Evolutionary conservation across 768 basidiomycete species (phyloP).

Genomic region (Lentinula sp.): DNA sequence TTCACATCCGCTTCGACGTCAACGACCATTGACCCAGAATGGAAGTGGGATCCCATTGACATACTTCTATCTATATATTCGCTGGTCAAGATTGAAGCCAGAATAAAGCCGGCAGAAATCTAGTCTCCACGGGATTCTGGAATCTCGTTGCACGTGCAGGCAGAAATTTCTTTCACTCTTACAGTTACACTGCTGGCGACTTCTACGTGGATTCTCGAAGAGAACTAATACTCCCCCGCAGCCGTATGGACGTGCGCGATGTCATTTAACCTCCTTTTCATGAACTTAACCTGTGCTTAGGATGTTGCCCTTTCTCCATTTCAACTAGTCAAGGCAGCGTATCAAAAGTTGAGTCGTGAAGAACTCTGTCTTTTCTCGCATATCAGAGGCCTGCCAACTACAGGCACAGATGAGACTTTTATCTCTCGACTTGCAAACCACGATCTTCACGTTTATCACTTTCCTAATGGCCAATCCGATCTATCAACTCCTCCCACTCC

Average conservation of each 20-base stretch:
- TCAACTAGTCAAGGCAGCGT: conserved; percentile 57
- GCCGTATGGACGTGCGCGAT: conserved; percentile 23
- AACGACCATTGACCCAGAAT: neutral
- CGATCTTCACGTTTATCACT: conserved; percentile 70
- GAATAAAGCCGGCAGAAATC: too few relatives aligned
- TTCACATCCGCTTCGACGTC: too few relatives aligned
- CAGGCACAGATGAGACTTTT: conserved; percentile 58
- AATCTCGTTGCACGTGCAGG: too few relatives aligned
- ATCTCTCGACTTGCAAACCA: conserved; percentile 68
- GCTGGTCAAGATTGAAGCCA: too few relatives aligned
- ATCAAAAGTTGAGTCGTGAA: conserved; percentile 56
- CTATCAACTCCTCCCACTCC: conserved; percentile 20
- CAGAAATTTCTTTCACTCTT: neutral
- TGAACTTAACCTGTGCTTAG: conserved; percentile 18
- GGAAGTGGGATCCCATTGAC: neutral
- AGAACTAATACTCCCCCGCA: neutral
- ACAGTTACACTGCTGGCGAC: neutral
- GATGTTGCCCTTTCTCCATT: conserved; percentile 14
- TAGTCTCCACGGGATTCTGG: too few relatives aligned
- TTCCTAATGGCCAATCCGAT: conserved; percentile 30
- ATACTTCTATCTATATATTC: too few relatives aligned
- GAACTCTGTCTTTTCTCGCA: conserved; percentile 75
- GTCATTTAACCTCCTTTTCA: conserved; percentile 2
- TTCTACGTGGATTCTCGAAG: neutral
- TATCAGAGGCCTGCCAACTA: conserved; percentile 61